phyloP scores from a whole-genome alignment of 2,329 filamentous ascomycete species.

The Beauveria brongniartii region DNA sequence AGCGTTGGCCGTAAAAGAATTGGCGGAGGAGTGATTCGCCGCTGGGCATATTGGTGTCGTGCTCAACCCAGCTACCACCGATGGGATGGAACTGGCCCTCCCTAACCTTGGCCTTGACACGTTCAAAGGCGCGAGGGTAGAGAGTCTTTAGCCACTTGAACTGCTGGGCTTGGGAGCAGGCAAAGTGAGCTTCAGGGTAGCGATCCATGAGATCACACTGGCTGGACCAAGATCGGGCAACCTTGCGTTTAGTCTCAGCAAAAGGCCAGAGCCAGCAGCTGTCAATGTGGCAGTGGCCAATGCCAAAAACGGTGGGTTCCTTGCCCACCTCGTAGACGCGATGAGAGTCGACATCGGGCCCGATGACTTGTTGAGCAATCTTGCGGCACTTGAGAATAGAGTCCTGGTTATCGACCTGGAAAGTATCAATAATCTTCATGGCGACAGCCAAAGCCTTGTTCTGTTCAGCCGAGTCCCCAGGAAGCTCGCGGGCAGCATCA shows the following conservation, averaged over 20 bases:
- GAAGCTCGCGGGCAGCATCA: constrained; percentile 88
- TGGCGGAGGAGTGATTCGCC: constrained; percentile 91
- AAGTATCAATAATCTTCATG: constrained; percentile 84
- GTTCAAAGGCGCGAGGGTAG: constrained; percentile 82
- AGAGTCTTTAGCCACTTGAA: constrained; percentile 93
- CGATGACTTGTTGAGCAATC: constrained; percentile 77
- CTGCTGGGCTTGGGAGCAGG: constrained; percentile 89
- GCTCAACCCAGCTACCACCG: constrained; percentile 96
- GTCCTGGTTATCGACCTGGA: constrained; percentile 70
- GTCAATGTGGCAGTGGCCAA: constrained; percentile 97
- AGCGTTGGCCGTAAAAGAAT: constrained; percentile 90
- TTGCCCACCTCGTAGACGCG: constrained; percentile 75
- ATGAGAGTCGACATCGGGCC: constrained; percentile 69
- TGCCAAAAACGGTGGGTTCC: constrained; percentile 71
- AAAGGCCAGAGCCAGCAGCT: constrained; percentile 99
- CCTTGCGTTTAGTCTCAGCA: constrained; percentile 95
- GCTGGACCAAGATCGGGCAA: constrained; percentile 91
- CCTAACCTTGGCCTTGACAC: constrained; percentile 85
- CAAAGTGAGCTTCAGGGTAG: constrained; percentile 89
- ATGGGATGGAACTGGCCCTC: constrained; percentile 89
- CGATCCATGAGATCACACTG: constrained; percentile 93
- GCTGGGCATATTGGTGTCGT: constrained; percentile 95
- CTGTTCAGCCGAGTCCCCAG: constrained; percentile 77
- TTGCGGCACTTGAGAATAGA: constrained; percentile 73
- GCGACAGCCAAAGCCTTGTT: constrained; percentile 77